Evolutionary conservation across 1,284 basidiomycete genomes (phyloP).

Genomic region (Xanthoconium separans): DNA sequence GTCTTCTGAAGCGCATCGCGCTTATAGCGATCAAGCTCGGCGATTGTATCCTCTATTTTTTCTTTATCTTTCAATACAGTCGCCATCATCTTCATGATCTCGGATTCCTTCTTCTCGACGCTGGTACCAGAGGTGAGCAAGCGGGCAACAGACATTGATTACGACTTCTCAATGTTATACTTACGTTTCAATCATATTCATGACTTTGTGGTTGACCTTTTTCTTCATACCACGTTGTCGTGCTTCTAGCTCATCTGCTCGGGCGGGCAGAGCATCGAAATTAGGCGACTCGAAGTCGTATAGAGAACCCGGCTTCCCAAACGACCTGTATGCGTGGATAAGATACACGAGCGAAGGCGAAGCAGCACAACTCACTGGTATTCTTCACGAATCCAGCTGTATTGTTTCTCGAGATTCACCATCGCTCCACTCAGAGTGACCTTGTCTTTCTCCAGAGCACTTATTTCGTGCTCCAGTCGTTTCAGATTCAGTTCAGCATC

Average conservation of each 20-base stretch:
- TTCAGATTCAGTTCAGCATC: constrained; percentile 74
- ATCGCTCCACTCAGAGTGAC: constrained; percentile 43
- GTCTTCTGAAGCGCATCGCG: constrained; percentile 91
- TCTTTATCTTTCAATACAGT: constrained; percentile 93
- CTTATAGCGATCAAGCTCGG: constrained; percentile 93
- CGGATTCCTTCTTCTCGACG: constrained; percentile 92
- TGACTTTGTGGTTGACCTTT: constrained; percentile 94
- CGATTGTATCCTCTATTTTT: constrained; percentile 96
- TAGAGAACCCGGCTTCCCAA: constrained; percentile 78
- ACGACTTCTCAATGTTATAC: constrained; percentile 21
- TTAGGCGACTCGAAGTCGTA: constrained; percentile 86
- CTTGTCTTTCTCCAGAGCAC: constrained; percentile 54
- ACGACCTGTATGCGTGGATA: constrained; percentile 48
- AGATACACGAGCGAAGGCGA: neutral
- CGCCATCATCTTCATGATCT: constrained; percentile 84
- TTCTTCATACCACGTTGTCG: constrained; percentile 89
- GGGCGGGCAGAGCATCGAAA: constrained; percentile 61
- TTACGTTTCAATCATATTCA: constrained; percentile 94
- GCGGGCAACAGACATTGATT: neutral
- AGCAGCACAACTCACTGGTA: constrained; percentile 51
- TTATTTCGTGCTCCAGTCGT: constrained; percentile 52
- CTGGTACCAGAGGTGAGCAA: constrained; percentile 41
- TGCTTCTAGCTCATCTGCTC: constrained; percentile 76
- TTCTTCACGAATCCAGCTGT: constrained; percentile 89
- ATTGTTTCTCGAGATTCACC: constrained; percentile 74